Conservation (phyloP, 106 monocot genomes). For the Dendrobium huoshanense region DNA sequence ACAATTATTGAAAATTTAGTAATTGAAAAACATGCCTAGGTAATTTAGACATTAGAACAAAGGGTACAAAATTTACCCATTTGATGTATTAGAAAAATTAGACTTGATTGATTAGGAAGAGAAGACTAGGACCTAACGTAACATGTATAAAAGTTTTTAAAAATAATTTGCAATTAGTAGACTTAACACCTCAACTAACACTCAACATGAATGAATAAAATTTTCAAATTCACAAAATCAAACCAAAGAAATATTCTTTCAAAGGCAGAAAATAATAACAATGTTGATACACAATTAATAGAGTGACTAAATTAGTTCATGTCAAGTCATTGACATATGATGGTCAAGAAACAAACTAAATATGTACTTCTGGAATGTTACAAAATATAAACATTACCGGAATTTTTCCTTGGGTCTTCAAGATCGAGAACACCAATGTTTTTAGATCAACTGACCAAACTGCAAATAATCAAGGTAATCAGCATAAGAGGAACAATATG, state of each 20-base stretch:
- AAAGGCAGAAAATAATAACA: neutral
- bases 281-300: neutral
- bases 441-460: slow-evolving; percentile 76
- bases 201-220: neutral
- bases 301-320: neutral
- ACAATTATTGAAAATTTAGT: too few relatives aligned
- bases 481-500: slow-evolving; percentile 7
- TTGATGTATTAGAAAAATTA: too few relatives aligned
- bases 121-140: too few relatives aligned
- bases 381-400: slow-evolving; percentile 46
- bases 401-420: slow-evolving; percentile 56
- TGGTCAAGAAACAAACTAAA: neutral
- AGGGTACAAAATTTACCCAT: too few relatives aligned
- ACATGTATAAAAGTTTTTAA: too few relatives aligned
- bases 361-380: neutral
- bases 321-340: neutral
- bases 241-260: neutral
- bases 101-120: too few relatives aligned
- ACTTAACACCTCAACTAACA: neutral
- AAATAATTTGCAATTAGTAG: too few relatives aligned
- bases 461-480: slow-evolving; percentile 28
- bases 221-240: neutral
- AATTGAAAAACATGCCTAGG: too few relatives aligned
- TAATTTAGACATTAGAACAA: too few relatives aligned
- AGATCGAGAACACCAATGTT: slow-evolving; percentile 32